A percentile compares a stretch with the other conserved stretches of the same genome.
Conservation (phyloP, 2,329 filamentous ascomycete species). For the Monosporascus sp. region DNA sequence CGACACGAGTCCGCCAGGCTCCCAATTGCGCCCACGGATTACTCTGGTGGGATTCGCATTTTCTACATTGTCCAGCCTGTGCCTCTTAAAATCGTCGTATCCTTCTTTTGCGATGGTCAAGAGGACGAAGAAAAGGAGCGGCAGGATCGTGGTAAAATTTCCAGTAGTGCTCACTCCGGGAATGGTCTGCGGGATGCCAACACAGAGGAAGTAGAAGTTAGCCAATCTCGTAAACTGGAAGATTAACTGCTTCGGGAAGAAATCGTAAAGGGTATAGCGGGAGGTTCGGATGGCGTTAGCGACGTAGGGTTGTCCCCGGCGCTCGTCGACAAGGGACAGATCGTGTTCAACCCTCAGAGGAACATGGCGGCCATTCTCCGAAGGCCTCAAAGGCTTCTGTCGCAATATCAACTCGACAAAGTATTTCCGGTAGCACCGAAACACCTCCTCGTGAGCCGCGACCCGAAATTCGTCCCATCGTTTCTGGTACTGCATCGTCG, state of each 20-base stretch:
- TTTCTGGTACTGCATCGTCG: constrained; percentile 9
- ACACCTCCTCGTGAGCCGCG: constrained; percentile 11
- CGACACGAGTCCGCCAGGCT: constrained; percentile 1
- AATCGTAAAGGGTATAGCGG: constrained; percentile 78
- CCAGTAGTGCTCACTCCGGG: constrained; percentile 72
- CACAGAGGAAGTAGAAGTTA: constrained; percentile 82
- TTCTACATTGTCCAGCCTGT: constrained; percentile 76
- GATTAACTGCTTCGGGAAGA: constrained; percentile 76
- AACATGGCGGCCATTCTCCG: constrained; percentile 60
- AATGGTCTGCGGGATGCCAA: constrained; percentile 79
- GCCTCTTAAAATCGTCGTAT: constrained; percentile 76
- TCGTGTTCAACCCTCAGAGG: constrained; percentile 35
- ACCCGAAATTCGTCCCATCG: constrained; percentile 11
- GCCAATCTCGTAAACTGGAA: constrained; percentile 83
- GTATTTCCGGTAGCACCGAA: constrained; percentile 31
- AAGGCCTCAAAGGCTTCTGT: constrained; percentile 63
- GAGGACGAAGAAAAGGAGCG: constrained; percentile 68
- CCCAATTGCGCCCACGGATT: constrained; percentile 27
- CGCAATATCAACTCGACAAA: constrained; percentile 49
- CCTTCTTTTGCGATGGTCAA: constrained; percentile 83
- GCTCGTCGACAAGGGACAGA: constrained; percentile 41
- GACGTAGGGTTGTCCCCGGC: constrained; percentile 44
- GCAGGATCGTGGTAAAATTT: constrained; percentile 68
- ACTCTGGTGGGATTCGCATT: constrained; percentile 54
- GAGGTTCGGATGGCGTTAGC: constrained; percentile 71